Evolutionary conservation across 2,329 filamentous ascomycete species (phyloP), one percentile per base, ranked within the genome.

Genomic region (Neobulgaria alba): DNA sequence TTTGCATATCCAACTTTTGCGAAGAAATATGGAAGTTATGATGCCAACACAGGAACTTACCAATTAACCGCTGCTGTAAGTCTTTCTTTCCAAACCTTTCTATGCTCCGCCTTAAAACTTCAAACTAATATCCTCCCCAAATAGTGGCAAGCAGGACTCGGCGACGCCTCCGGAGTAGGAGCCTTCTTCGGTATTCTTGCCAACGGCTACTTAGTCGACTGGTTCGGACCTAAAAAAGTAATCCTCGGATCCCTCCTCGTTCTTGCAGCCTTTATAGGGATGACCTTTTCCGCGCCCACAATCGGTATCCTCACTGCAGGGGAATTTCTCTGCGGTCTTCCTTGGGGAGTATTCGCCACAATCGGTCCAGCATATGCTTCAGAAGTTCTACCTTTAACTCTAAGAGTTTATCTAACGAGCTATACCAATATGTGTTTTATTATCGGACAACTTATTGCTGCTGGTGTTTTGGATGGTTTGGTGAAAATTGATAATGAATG

Each of bases 251-350:
- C 52, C 5, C 42, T 58, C 26, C 33, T 48, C 36, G 39, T 47
- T 3, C 59, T 72, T 39, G 61, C 58, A 20, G 63, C 61, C 2
- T 67, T 65, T 50, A 69, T 68, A n/a, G 62, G 68, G 17, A 65
- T 73, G 38, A 68, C 68, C 45, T 72, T 73, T 58, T 71, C 68
- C 4, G 68, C 68, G 3, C 59, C 62, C 35, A 67, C 66, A 32
- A 62, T 71, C 15, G 58, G 29, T 16, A 16, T 17, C 19, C 7
- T 14, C 29, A 45, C 56, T 64, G 10, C 12, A 7, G 36, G 36
- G 10, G 36, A 38, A 15, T 10, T 38, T 38, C 23, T 38, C 10
- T 38, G 36, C 21, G 36, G 36, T 19, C 23, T 38, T 17, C 36
- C 36, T 3, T 38, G 36, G 36, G 36, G 36, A 3, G 36, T 30